phyloP scores from a whole-genome alignment of 2,329 filamentous ascomycete species.

The Neoarthrinium moseri region DNA sequence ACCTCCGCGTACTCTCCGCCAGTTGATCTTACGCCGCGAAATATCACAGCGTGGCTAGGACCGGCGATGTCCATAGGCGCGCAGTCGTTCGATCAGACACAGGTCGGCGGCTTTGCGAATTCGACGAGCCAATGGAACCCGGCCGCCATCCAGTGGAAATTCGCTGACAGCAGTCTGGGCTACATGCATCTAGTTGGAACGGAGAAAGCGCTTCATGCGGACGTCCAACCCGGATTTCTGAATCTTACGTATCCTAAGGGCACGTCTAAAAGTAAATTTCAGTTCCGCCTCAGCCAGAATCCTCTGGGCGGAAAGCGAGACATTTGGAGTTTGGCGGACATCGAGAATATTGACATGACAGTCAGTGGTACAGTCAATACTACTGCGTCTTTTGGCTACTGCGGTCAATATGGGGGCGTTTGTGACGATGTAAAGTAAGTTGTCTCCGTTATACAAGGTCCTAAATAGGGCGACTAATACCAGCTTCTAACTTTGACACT shows the following conservation, averaged over 20 bases:
- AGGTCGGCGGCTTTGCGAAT: conserved; percentile 44
- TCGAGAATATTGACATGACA: conserved; percentile 35
- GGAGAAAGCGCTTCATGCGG: conserved; percentile 31
- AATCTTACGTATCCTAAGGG: conserved; percentile 44
- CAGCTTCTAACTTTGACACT: conserved; percentile 27
- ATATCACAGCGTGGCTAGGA: conserved; percentile 48
- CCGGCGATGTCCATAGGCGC: conserved; percentile 48
- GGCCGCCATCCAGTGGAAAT: conserved; percentile 44
- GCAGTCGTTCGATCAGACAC: conserved; percentile 44
- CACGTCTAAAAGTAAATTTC: conserved; percentile 37
- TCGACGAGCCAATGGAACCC: conserved; percentile 47
- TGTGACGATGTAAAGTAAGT: conserved; percentile 13
- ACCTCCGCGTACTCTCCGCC: conserved; percentile 48
- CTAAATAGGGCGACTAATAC: background rate
- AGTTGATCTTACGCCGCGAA: conserved; percentile 44
- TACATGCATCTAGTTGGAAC: conserved; percentile 31
- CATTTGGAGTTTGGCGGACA: conserved; percentile 33
- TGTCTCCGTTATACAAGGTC: background rate
- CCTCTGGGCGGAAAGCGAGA: conserved; percentile 28
- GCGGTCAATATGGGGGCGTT: conserved; percentile 20
- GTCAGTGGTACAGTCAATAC: conserved; percentile 30
- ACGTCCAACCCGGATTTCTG: conserved; percentile 31
- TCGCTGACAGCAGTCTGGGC: conserved; percentile 11
- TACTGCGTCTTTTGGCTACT: conserved; percentile 30
- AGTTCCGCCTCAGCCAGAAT: conserved; percentile 38